Evolutionary conservation across 106 monocot genomes (phyloP).

Genomic region (Posidonia australis): DNA sequence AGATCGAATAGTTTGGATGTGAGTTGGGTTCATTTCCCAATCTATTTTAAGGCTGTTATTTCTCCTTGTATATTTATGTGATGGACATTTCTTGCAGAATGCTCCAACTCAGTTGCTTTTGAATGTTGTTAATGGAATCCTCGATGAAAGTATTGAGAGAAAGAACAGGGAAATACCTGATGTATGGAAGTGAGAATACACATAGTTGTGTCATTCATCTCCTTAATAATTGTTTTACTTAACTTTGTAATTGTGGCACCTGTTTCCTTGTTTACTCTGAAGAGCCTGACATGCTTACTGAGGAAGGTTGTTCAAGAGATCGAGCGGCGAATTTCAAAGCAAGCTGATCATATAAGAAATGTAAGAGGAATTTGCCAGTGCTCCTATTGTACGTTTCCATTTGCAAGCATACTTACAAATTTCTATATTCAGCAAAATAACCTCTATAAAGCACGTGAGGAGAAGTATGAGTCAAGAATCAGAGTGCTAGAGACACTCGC

Average conservation of each 20-base stretch:
- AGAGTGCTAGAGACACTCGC: slow-evolving; percentile 57
- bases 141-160: slow-evolving; percentile 71
- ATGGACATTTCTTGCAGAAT: slow-evolving; percentile 43
- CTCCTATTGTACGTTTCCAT: not conserved
- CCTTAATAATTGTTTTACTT: not conserved
- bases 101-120: slow-evolving; percentile 86
- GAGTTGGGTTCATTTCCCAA: slow-evolving; percentile 9
- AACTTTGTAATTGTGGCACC: not conserved
- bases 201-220: not conserved
- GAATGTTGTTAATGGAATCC: slow-evolving; percentile 72
- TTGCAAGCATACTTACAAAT: not conserved
- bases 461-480: slow-evolving; percentile 67
- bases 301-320: slow-evolving; percentile 71
- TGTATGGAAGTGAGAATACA: slow-evolving; percentile 39
- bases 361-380: slow-evolving; percentile 27
- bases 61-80: not conserved
- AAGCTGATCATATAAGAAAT: slow-evolving; percentile 70
- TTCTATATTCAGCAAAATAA: slow-evolving; percentile 45
- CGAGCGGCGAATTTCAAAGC: slow-evolving; percentile 65
- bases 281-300: slow-evolving; percentile 62
- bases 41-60: not conserved
- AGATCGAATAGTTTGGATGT: slow-evolving; percentile 86
- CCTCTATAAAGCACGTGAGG: slow-evolving; percentile 53
- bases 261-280: not conserved
- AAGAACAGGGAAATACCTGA: slow-evolving; percentile 71